Conservation (phyloP, 345 rosid species). For the Aethionema arabicum region DNA sequence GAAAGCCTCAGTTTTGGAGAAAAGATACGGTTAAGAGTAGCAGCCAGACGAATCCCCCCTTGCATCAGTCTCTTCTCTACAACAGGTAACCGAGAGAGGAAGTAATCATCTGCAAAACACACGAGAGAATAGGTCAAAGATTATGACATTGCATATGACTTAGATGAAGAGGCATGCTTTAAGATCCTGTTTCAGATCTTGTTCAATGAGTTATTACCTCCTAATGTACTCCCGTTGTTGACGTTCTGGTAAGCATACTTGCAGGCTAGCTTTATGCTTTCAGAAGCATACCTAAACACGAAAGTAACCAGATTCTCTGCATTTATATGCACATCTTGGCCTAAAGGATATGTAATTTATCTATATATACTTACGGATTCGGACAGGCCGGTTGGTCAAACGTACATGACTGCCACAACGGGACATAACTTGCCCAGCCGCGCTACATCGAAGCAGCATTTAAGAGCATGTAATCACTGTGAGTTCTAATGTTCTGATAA, state of each 20-base stretch:
- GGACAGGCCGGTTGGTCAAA: constrained; percentile 72
- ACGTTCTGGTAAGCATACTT: constrained; percentile 82
- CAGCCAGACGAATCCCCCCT: constrained; percentile 76
- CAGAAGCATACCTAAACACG: constrained; percentile 76
- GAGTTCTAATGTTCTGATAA: constrained; percentile 3
- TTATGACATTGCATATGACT: constrained; percentile 18
- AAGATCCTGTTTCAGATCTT: constrained; percentile 1
- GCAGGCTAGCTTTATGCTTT: constrained; percentile 85
- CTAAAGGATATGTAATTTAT: background rate
- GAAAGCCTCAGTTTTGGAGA: constrained; percentile 43
- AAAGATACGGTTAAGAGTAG: constrained; percentile 73
- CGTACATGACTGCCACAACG: constrained; percentile 64
- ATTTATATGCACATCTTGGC: background rate
- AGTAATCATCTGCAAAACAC: constrained; percentile 59
- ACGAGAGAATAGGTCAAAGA: background rate
- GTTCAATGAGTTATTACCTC: constrained; percentile 52
- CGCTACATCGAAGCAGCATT: constrained; percentile 38
- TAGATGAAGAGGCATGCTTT: constrained; percentile 3
- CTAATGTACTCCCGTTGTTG: constrained; percentile 82
- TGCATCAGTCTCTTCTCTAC: constrained; percentile 86
- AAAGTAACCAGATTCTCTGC: background rate
- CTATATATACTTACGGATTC: constrained; percentile 51
- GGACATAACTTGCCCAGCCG: constrained; percentile 57
- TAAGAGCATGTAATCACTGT: background rate
- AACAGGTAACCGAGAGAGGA: constrained; percentile 71